Base-by-base conservation (phyloP, 1,284 basidiomycete genomes). In the Cryptococcus sp. region DNA sequence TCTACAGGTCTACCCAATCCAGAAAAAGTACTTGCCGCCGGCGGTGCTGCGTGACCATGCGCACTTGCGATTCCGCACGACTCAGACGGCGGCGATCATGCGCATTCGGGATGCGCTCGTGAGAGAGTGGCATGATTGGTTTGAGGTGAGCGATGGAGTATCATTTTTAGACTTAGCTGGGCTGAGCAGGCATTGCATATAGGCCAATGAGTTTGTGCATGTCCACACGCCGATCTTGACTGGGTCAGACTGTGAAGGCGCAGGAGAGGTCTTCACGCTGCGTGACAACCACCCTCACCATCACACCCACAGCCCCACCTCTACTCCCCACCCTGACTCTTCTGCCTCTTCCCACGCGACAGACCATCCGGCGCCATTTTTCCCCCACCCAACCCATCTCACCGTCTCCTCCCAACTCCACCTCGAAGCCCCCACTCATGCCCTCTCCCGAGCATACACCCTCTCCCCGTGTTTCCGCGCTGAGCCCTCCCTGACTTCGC, bases 361-460 rank as follows among this genome's bases (percentile, higher is more conserved):
- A 38, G 46, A 85, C 63, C 4, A 4, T 9, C 63, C 53, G 28
- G 52, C 57, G 5, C 58, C 66, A 1, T 69, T 77, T 66, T 77
- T 77, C 57, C 71, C 69, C 23, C 52, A 59, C 37, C 73, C 87
- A 0, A 85, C 91, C n/a, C 91, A 89, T 72, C 82, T 99, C 35
- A 96, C 93, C 1, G 94, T 98, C 2, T 95, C 91, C 0, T 87
- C 91, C 23, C 96, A 99, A 76, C 83, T 99, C 4, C 94, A 99
- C 70, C 85, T 98, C 35, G 95, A 99, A 75, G 88, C 91, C 1
- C 80, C 94, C 48, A 84, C 89, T 2, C 82, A 85, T 8, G 84
- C 90, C 0, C 77, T 96, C 15, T 83, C 86, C 0, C 84, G 93
- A 28, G 88, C 91, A 0, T 99, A 93, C 79, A 93, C 92, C 0